A percentile compares a stretch with the other conserved stretches of the same genome.
These are phyloP conservation scores for Tuber aestivum DNA, from an alignment of 495 filamentous ascomycete genomes.

Conservation along the genomic window DNA sequence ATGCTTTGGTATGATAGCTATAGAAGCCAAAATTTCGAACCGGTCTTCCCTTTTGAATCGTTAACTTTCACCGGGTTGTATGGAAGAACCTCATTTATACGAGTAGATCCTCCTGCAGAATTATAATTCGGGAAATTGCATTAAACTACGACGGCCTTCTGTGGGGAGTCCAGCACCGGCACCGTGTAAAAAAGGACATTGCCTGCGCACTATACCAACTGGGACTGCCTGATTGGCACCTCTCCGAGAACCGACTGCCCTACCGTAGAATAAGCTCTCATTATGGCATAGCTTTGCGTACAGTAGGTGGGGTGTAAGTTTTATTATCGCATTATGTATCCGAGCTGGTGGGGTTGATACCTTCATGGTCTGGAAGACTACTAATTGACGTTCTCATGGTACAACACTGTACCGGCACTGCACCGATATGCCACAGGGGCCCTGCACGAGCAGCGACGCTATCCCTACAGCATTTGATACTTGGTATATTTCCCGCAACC, in stretches of 20 bases:
- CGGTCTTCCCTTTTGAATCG: background rate
- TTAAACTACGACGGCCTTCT: background rate
- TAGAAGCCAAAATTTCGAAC: background rate
- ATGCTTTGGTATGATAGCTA: background rate
- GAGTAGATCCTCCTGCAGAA: background rate
- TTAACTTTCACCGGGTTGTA: background rate
- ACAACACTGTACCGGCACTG: no score
- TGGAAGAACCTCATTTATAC: background rate
- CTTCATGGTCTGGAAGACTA: no score
- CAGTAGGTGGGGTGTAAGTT: no score
- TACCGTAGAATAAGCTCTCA: background rate
- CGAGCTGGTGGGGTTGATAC: no score
- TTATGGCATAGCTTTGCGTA: background rate
- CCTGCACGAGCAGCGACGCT: background rate
- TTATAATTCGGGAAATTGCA: background rate
- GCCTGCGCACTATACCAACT: background rate
- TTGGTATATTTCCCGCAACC: background rate
- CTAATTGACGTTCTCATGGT: no score
- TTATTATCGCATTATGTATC: background rate
- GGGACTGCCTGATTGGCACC: background rate
- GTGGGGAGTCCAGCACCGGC: background rate
- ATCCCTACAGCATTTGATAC: background rate
- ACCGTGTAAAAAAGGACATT: background rate
- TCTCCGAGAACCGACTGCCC: background rate
- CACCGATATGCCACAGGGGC: background rate